Conservation (phyloP, 2,329 filamentous ascomycete genomes). For the Pestalotiopsis sp. region DNA sequence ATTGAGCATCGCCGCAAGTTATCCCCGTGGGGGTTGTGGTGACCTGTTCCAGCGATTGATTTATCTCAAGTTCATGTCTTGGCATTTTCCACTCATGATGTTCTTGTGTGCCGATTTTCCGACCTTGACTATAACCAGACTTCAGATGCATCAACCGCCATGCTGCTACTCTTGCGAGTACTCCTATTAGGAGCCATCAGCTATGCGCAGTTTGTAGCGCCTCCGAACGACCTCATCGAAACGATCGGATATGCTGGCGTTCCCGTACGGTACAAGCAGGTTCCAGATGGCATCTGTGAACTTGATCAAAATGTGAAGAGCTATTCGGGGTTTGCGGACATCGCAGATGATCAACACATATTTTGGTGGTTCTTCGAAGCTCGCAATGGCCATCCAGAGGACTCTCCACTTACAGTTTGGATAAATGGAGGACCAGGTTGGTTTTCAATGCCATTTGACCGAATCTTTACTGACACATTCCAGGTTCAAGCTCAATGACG, state of each 20-base stretch:
- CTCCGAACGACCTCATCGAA: slow-evolving; percentile 29
- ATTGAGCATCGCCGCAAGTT: background rate
- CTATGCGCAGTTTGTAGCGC: slow-evolving; percentile 30
- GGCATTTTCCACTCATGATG: background rate
- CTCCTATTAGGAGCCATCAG: background rate
- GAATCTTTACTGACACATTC: slow-evolving; percentile 44
- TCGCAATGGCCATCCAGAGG: slow-evolving; percentile 42
- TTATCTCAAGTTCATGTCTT: slow-evolving; percentile 3
- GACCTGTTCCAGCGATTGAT: background rate
- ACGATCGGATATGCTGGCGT: slow-evolving; percentile 35
- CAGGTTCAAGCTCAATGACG: slow-evolving; percentile 55
- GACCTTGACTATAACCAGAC: background rate
- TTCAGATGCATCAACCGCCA: slow-evolving; percentile 2
- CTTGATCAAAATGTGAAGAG: slow-evolving; percentile 43
- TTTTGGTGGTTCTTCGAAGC: slow-evolving; percentile 57
- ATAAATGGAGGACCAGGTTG: slow-evolving; percentile 50
- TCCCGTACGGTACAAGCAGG: slow-evolving; percentile 50
- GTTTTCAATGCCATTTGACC: background rate
- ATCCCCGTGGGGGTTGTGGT: background rate
- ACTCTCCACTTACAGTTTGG: slow-evolving; percentile 54
- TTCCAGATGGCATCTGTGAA: slow-evolving; percentile 49
- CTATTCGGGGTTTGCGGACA: slow-evolving; percentile 46
- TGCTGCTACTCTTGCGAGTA: background rate
- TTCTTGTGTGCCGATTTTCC: background rate
- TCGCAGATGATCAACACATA: slow-evolving; percentile 41